A percentile compares a stretch with the other conserved stretches of the same genome.
These are phyloP conservation scores for Diaporthe sp. DNA, from an alignment of 2,329 filamentous ascomycete genomes.

Conservation along the genomic window DNA sequence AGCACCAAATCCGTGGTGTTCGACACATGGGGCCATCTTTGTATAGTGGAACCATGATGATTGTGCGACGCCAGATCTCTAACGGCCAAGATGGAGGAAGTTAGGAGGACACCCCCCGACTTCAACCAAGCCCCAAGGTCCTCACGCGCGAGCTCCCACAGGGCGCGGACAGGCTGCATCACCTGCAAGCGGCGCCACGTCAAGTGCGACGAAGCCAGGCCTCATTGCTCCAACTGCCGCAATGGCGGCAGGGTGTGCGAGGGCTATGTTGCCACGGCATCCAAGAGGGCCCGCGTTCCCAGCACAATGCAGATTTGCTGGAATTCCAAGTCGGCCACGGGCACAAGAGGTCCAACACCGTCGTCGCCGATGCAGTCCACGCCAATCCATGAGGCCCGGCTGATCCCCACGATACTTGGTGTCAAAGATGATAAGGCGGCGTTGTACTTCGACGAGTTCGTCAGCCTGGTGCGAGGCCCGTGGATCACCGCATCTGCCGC, in stretches of 20 bases:
- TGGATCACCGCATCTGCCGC: conserved; percentile 12
- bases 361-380: background rate
- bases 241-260: background rate
- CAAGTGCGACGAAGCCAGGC: conserved; percentile 18
- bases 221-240: conserved; percentile 2
- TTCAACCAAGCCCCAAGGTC: background rate
- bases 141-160: conserved; percentile 12
- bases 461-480: conserved; percentile 16
- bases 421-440: background rate
- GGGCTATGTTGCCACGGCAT: background rate
- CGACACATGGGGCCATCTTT: too few species aligned
- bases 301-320: background rate
- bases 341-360: background rate
- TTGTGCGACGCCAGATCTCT: background rate
- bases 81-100: conserved; percentile 3
- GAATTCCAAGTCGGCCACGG: background rate
- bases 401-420: background rate
- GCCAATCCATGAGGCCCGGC: background rate
- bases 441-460: conserved; percentile 3
- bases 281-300: conserved; percentile 9
- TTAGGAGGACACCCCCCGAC: background rate
- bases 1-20: background rate
- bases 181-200: conserved; percentile 21
- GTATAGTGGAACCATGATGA: background rate
- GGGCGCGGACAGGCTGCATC: conserved; percentile 11